phyloP scores from a whole-genome alignment of 257 asterid genomes.

The Solanum bukasovii region DNA sequence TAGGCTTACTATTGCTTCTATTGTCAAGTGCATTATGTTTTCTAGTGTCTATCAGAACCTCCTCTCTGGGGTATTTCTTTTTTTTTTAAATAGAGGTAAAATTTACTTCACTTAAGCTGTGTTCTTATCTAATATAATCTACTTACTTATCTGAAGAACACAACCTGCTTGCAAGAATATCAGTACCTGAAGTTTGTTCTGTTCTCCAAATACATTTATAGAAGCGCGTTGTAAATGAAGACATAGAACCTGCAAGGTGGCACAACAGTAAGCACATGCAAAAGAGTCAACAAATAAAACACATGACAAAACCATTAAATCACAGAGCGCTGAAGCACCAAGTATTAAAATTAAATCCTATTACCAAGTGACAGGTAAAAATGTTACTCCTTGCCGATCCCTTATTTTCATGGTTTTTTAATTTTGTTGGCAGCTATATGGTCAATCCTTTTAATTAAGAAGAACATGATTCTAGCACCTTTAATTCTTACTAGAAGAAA shows the following conservation, averaged over 20 bases:
- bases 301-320: not conserved
- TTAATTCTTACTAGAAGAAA: not conserved
- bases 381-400: not conserved
- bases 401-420: not conserved
- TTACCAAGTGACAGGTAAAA: not conserved
- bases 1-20: not conserved
- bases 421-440: not conserved
- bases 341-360: not conserved
- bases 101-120: not conserved
- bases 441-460: not conserved
- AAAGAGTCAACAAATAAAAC: not conserved
- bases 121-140: not conserved
- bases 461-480: not conserved
- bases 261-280: not conserved
- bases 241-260: conserved; percentile 62
- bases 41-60: not conserved
- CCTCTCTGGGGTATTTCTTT: not conserved
- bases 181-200: conserved; percentile 59
- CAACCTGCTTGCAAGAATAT: not conserved
- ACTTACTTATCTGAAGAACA: not conserved
- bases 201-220: conserved; percentile 57
- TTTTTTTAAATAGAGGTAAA: too few species aligned
- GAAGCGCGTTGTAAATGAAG: conserved; percentile 92
- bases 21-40: not conserved
- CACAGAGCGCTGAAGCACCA: not conserved